Evolutionary conservation across 768 basidiomycete genomes (phyloP), one percentile per base, ranked within the genome.

Genomic region (Amanita phalloides): DNA sequence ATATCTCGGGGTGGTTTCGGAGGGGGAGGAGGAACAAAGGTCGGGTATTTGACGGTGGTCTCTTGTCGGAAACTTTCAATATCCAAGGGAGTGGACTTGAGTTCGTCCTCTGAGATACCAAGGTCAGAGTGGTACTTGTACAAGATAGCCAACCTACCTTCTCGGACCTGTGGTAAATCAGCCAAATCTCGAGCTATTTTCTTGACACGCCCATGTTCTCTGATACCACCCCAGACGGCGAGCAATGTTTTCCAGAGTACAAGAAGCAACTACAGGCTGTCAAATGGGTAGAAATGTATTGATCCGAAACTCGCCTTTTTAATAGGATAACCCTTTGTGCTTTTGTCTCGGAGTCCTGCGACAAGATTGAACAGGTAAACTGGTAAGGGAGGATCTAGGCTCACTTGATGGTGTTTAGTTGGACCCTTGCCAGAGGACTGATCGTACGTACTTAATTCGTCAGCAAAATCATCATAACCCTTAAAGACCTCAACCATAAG

Each of bases 211-310:
- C 71, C 73, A 39, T 90, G 78, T 58, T 98, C 95, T 53, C 86
- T 82, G 55, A 95, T 77, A 5, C 96, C 96, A 38, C 96, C 96
- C 60, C 92, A 86, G 64, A 91, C 96, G 32, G 90, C 82, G 43
- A 99, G 71, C 37, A 98, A 68, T 0, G 90, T 82, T 64, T 98
- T 99, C 96, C 96, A 99, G 7, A 96, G 71, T 0, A 99, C 78
- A 13, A 98, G 78, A 10, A 99, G 77, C 3, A 97, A 80, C 94
- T 96, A 58, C 4, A 20, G 10, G 45, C 5, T 45, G 44, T 49
- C 17, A 37, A 14, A 39, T 30, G 21, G 13, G 21, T 33, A 10
- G 20, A 13, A 10, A 26, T 3, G 8, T 23, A 49, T 32, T 13
- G 23, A 17, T 10, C 25, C 45, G 49, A 38, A 51, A 54, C 49